These are phyloP conservation scores for Rhizopus arrhizus DNA, from an alignment of 371 early-diverging fungal species.

Conservation along the genomic window DNA sequence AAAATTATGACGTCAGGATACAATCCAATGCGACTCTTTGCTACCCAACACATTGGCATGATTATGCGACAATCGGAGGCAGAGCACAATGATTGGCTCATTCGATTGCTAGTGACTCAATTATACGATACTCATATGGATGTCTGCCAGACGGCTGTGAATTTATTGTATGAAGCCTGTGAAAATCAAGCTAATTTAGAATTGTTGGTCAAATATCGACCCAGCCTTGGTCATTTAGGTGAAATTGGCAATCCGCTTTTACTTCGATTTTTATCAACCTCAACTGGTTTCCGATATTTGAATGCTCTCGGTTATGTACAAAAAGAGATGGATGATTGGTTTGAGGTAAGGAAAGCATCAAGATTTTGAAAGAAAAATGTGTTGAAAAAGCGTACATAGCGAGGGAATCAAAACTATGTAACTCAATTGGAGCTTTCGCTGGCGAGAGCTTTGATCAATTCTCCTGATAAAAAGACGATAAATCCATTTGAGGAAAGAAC, in stretches of 20 bases:
- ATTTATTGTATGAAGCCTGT: conserved; percentile 74
- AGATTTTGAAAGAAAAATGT: not conserved
- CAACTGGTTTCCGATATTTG: conserved; percentile 74
- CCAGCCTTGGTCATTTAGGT: conserved; percentile 76
- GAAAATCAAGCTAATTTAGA: conserved; percentile 67
- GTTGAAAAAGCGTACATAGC: conserved; percentile 41
- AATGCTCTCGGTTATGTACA: conserved; percentile 74
- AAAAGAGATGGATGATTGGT: conserved; percentile 83
- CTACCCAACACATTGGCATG: conserved; percentile 72
- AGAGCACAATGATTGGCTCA: conserved; percentile 79
- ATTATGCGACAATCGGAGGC: conserved; percentile 62
- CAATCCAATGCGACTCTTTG: conserved; percentile 76
- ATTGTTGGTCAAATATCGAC: conserved; percentile 67
- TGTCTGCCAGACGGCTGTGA: conserved; percentile 75
- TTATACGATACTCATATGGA: conserved; percentile 80
- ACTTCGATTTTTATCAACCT: conserved; percentile 70
- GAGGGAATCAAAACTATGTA: conserved; percentile 79
- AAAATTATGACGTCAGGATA: conserved; percentile 86
- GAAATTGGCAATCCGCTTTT: conserved; percentile 72
- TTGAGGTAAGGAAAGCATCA: conserved; percentile 58
- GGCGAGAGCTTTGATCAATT: conserved; percentile 61
- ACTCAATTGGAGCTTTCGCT: conserved; percentile 77
- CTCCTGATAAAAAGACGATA: conserved; percentile 42
- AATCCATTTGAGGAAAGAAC: conserved; percentile 56
- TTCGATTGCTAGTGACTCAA: conserved; percentile 75